Conservation (phyloP, 352 stramenopile genomes). For the Phytopythium ostracodes region DNA sequence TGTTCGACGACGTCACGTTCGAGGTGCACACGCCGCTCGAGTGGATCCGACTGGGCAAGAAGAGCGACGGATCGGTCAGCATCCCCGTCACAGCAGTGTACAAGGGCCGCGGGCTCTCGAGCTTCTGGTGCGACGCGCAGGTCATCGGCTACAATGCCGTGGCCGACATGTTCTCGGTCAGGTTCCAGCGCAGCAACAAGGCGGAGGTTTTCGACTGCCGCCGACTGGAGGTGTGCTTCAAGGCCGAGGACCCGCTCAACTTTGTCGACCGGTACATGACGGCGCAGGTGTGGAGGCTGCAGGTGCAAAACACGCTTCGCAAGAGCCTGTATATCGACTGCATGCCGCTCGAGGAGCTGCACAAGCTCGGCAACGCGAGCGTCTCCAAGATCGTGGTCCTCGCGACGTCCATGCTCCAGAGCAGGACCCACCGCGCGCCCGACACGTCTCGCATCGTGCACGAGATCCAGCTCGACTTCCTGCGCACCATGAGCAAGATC, state of each 20-base stretch:
- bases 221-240: constrained; percentile 77
- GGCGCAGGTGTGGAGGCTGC: constrained; percentile 48
- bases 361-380: constrained; percentile 78
- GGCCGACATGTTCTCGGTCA: constrained; percentile 45
- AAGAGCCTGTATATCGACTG: constrained; percentile 86
- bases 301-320: constrained; percentile 61
- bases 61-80: constrained; percentile 40
- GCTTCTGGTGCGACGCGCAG: constrained; percentile 58
- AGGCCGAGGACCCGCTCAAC: constrained; percentile 68
- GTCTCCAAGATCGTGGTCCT: constrained; percentile 73
- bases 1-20: constrained; percentile 82
- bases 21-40: constrained; percentile 59
- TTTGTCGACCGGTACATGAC: constrained; percentile 74
- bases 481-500: constrained; percentile 91
- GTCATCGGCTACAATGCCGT: constrained; percentile 48
- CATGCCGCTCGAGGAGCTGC: constrained; percentile 78
- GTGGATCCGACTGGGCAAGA: constrained; percentile 58
- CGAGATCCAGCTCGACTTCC: constrained; percentile 90
- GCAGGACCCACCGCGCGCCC: constrained; percentile 58
- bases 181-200: constrained; percentile 66
- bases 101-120: constrained; percentile 51
- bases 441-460: constrained; percentile 77
- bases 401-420: constrained; percentile 60
- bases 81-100: constrained; percentile 76
- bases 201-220: constrained; percentile 43